Base-by-base conservation (phyloP, 179 eudicot genomes). In the Camellia oleifera region DNA sequence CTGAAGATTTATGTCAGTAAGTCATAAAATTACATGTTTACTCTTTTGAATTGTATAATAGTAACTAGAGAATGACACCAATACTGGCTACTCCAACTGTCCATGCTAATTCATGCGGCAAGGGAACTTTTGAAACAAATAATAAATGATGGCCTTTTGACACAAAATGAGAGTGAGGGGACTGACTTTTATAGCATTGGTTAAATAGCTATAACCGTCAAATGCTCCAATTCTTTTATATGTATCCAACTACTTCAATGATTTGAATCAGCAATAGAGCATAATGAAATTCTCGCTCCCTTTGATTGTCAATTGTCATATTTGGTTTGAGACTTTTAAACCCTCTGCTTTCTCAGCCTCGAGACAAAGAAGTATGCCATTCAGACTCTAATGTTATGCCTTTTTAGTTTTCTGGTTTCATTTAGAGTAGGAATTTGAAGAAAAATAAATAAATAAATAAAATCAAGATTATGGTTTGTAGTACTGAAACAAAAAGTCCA, bases 1-100 rank as follows among this genome's bases (percentile, higher is more conserved):
- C 61, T 20, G 75, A 74, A 71, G 66, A 67, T 20, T 4, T 60
- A 9, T 12, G 50, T 56, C 45, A 67, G 81, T 82, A 75, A 66
- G 84, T 44, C 58, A 44, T 13, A 4, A 32, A 74, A 44, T 71
- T 9, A 56, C 17, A 7, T 78, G 44, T 10, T 0, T 70, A 44
- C 44, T 45, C 68, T 56, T 67, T 66, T 44, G 54, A 77, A 15
- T 64, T 50, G 78, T 42, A 5, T 56, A 53, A 57, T 15, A 17
- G 50, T 26, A 14, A 15, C 56, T n/a, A 26, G 44, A 77, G 79
- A 77, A 23, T 64, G 20, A 17, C 52, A 63, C 15, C 56, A 20
- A n/a, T 50, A 50, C 3, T 7, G 18, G 68, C 68, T 5, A 15
- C 53, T 45, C 8, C 42, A 11, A 62, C 57, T 18, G 12, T 10